Percentiles rank a stretch among this genome's conserved stretches.
Conservation (phyloP, 257 asterid genomes). For the Nicotiana tomentosiformis region DNA sequence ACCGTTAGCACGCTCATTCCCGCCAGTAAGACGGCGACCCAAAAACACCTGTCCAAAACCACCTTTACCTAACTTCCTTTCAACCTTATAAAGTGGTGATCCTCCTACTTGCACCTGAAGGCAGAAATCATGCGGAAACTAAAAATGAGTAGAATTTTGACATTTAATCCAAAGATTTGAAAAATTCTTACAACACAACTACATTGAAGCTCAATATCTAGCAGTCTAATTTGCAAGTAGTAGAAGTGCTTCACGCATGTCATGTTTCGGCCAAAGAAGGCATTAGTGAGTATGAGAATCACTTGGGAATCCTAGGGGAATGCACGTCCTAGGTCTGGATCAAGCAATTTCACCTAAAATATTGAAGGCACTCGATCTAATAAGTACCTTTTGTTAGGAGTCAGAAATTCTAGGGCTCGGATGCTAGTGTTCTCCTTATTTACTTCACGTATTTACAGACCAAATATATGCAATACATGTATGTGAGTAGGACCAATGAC, state of each 20-base stretch:
- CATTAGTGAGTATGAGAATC: neutral
- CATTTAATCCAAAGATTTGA: neutral
- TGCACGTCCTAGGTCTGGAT: neutral
- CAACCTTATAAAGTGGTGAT: conserved; percentile 38
- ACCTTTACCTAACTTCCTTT: conserved; percentile 45
- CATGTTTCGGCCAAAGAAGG: neutral
- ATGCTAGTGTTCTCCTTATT: neutral
- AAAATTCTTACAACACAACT: neutral
- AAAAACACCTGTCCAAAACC: conserved; percentile 46
- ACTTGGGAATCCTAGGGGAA: neutral
- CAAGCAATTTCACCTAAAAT: neutral
- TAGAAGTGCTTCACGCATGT: neutral
- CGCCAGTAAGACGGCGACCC: conserved; percentile 38
- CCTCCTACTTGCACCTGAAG: conserved; percentile 46
- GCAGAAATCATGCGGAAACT: neutral
- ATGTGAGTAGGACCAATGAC: neutral
- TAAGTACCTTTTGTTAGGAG: neutral
- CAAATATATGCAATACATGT: neutral
- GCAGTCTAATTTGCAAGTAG: neutral
- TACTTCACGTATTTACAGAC: neutral
- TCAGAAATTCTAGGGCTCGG: neutral
- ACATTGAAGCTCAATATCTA: neutral
- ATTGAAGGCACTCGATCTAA: neutral
- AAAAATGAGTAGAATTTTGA: neutral
- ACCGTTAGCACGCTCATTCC: conserved; percentile 22